A percentile compares a stretch with the other conserved stretches of the same genome.
Evolutionary conservation across 169 alveolate species (phyloP).

Genomic region (Eimeria tenella): DNA sequence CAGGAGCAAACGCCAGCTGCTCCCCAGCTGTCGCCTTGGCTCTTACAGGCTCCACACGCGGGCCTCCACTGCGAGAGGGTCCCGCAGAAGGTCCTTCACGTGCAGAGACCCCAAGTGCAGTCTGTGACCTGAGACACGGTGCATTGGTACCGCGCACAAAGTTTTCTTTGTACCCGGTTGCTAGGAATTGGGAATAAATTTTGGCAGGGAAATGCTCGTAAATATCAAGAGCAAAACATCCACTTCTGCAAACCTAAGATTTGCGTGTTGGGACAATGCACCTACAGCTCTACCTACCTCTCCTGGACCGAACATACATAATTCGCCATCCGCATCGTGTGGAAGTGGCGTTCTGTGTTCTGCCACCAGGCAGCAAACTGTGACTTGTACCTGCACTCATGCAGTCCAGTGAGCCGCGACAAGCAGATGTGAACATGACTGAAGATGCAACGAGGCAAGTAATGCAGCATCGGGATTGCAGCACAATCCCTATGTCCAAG

Average conservation of each 20-base stretch:
- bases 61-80: constrained; percentile 53
- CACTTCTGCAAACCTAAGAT: too few species aligned
- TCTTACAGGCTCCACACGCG: constrained; percentile 56
- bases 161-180: too few species aligned
- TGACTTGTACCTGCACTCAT: constrained; percentile 62
- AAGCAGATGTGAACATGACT: background rate
- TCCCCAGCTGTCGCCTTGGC: constrained; percentile 71
- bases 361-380: constrained; percentile 80
- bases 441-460: background rate
- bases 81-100: constrained; percentile 49
- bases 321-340: constrained; percentile 78
- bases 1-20: background rate
- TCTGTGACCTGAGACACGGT: constrained; percentile 33
- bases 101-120: background rate
- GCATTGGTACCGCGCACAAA: too few species aligned
- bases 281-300: background rate
- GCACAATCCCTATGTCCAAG: background rate
- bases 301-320: constrained; percentile 68
- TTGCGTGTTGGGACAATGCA: too few species aligned
- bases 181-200: too few species aligned
- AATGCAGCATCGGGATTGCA: background rate
- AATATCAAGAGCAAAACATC: too few species aligned
- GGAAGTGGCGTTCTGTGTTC: constrained; percentile 78
- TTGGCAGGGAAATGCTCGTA: too few species aligned
- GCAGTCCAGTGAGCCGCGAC: background rate